phyloP scores from a whole-genome alignment of 1,284 basidiomycete species.

The Flammula alnicola region DNA sequence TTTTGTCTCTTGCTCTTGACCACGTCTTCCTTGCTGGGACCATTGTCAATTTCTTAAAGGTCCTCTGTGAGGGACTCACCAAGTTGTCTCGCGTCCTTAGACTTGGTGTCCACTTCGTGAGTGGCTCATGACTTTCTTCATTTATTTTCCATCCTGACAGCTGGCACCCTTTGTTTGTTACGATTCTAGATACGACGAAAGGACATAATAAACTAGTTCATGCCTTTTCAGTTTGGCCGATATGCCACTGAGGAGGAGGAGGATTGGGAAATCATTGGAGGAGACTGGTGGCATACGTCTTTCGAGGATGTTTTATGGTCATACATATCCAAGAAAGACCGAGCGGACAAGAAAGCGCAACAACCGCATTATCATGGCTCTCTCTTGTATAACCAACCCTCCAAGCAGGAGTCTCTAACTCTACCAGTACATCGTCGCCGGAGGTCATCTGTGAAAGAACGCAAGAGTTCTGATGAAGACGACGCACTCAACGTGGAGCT shows the following conservation, averaged over 20 bases:
- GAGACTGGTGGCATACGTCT: constrained; percentile 40
- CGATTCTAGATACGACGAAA: constrained; percentile 27
- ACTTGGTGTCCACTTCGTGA: constrained; percentile 32
- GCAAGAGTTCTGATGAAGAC: constrained; percentile 23
- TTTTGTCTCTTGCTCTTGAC: constrained; percentile 19
- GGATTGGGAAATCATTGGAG: constrained; percentile 38
- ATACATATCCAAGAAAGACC: constrained; percentile 24
- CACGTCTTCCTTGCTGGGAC: too few relatives aligned
- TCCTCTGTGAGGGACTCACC: constrained; percentile 30
- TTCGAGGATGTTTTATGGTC: constrained; percentile 39
- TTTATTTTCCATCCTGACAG: constrained; percentile 7
- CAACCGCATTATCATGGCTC: constrained; percentile 22
- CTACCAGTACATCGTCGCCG: neutral
- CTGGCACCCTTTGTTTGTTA: constrained; percentile 12
- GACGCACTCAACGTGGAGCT: constrained; percentile 38
- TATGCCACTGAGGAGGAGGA: constrained; percentile 34
- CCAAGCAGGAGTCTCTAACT: neutral
- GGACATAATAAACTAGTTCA: constrained; percentile 25
- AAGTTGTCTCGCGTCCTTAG: constrained; percentile 16
- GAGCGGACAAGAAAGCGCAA: constrained; percentile 11
- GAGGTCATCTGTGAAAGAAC: constrained; percentile 15
- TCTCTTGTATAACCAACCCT: constrained; percentile 17
- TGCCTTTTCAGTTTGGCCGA: constrained; percentile 29
- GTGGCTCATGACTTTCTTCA: constrained; percentile 2
- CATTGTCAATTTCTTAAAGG: constrained; percentile 8